Base-by-base conservation (phyloP, 352 stramenopile species). In the Pythium dissotocum region DNA sequence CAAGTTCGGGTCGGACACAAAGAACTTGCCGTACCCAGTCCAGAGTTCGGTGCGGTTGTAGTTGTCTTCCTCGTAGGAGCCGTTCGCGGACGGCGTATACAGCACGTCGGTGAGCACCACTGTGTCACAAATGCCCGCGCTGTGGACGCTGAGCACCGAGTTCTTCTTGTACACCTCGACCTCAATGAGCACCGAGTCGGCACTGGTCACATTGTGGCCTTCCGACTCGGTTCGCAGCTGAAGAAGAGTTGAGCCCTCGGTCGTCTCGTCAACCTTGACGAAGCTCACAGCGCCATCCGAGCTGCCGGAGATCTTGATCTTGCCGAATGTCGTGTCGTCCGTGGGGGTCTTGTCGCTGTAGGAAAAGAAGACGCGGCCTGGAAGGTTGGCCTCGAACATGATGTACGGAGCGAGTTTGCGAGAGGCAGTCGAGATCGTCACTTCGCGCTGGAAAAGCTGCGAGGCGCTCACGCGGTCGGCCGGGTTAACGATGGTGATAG, bases 161-260 rank as follows among this genome's bases (percentile, higher is more conserved):
- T 51, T 51, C 42, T 51, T 51, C 42, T 51, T 51, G 42, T 51
- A 51, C 18, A 51, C 6, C 14, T 51, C 42, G 42, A 51, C 12
- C 42, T 51, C 42, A 26, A 51, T 9, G 42, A 51, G 42, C 42
- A 51, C 14, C 18, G 42, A 51, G 14, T 51, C 42, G 2, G 14
- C 42, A 51, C 42, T 51, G 16, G 42, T 51, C 14, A 51, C 42
- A n/a, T 51, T 51, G 16, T 28, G 18, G 42, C 42, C 42, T 16
- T 16, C n/a, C 2, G 42, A 51, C 5, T 51, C 26, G 13, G 42
- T 51, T 6, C 14, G 4, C 14, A 51, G 14, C 5, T 28, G 2
- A 13, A 51, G 42, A 6, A 24, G 18, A 4, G 14, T 4, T 9
- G 18, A 28, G 5, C 8, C 42, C 13, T 51, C 18, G 42, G 14